Conservation (phyloP, 140 eudicot species). For the Flaveria floridana region DNA sequence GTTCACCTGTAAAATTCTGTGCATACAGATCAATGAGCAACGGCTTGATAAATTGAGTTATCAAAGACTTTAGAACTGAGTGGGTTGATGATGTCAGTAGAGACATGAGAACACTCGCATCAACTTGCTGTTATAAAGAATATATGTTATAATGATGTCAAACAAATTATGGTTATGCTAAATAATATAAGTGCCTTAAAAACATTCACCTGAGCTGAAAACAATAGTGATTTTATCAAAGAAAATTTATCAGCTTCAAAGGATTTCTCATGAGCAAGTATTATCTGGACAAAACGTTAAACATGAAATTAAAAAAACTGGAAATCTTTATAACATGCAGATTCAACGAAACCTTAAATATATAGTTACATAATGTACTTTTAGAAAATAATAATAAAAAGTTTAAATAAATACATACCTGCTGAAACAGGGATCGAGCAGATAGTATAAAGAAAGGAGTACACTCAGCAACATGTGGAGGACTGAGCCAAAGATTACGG, state of each 20-base stretch:
- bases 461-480: constrained; percentile 37
- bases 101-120: constrained; percentile 36
- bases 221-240: constrained; percentile 39
- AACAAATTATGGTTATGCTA: neutral
- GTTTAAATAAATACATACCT: constrained; percentile 38
- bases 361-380: constrained; percentile 26
- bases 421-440: constrained; percentile 66
- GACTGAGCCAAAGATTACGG: constrained; percentile 61
- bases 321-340: constrained; percentile 17
- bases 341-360: neutral
- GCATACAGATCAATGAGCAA: constrained; percentile 59
- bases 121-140: constrained; percentile 41
- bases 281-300: constrained; percentile 52
- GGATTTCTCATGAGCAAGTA: constrained; percentile 71
- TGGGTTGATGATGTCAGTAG: constrained; percentile 70
- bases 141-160: neutral
- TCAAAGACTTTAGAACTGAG: constrained; percentile 45
- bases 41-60: constrained; percentile 52
- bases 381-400: neutral
- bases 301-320: constrained; percentile 5
- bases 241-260: constrained; percentile 56
- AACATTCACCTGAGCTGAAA: constrained; percentile 35
- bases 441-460: constrained; percentile 47
- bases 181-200: constrained; percentile 27
- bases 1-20: constrained; percentile 47